Percentiles rank a stretch among this genome's conserved stretches.
These are phyloP conservation scores for Taphrina pruni DNA, from an alignment of 1,139 yeast genomes.

Conservation along the genomic window DNA sequence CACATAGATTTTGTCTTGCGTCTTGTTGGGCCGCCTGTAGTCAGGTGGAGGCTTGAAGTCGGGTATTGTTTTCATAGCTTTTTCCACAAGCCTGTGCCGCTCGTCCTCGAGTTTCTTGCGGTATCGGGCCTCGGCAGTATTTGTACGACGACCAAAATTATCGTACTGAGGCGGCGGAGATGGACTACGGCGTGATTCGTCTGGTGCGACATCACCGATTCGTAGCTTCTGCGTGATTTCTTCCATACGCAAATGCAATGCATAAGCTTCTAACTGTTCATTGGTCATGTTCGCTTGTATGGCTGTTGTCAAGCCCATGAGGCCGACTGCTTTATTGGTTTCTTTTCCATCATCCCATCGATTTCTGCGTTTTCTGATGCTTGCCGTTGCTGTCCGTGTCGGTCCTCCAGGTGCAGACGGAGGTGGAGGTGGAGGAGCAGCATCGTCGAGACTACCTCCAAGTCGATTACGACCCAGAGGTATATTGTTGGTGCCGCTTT, in stretches of 20 bases:
- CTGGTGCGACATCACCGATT: slow-evolving; percentile 56
- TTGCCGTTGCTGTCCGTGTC: slow-evolving; percentile 29
- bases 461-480: slow-evolving; percentile 49
- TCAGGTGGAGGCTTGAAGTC: slow-evolving; percentile 80
- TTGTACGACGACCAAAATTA: slow-evolving; percentile 75
- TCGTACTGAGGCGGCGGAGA: slow-evolving; percentile 96
- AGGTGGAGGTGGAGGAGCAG: slow-evolving; percentile 45
- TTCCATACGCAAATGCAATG: slow-evolving; percentile 73
- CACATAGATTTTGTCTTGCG: slow-evolving; percentile 79
- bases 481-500: slow-evolving; percentile 49
- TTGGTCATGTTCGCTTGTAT: slow-evolving; percentile 67
- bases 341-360: slow-evolving; percentile 52
- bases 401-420: slow-evolving; percentile 43
- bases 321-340: slow-evolving; percentile 50
- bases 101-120: slow-evolving; percentile 72
- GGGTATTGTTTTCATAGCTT: slow-evolving; percentile 75
- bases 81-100: slow-evolving; percentile 74
- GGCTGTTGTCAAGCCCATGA: slow-evolving; percentile 54
- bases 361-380: slow-evolving; percentile 43
- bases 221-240: slow-evolving; percentile 72
- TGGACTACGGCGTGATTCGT: slow-evolving; percentile 60
- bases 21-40: slow-evolving; percentile 72
- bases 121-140: slow-evolving; percentile 77
- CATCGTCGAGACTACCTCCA: slow-evolving; percentile 42
- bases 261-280: slow-evolving; percentile 86